These are phyloP conservation scores for Colletotrichum incanum DNA, from an alignment of 2,329 filamentous ascomycete species.

Conservation along the genomic window DNA sequence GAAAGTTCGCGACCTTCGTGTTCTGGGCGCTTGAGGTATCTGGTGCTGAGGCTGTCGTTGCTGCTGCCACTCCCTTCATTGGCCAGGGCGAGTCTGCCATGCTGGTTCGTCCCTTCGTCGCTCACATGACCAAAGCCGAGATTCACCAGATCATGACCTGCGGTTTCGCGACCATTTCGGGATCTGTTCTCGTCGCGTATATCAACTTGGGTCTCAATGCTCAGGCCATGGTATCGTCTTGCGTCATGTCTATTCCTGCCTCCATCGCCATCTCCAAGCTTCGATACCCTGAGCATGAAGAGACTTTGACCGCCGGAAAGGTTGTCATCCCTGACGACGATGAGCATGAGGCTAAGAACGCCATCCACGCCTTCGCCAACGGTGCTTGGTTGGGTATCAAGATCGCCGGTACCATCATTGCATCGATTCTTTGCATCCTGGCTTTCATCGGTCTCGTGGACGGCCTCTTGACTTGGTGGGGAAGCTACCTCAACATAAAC, in stretches of 20 bases:
- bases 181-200: constrained; percentile 89
- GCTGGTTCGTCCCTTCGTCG: constrained; percentile 89
- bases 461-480: constrained; percentile 87
- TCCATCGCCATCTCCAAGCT: constrained; percentile 92
- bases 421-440: constrained; percentile 87
- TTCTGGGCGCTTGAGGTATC: constrained; percentile 92
- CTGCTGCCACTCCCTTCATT: constrained; percentile 93
- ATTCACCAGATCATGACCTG: constrained; percentile 94
- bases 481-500: constrained; percentile 81
- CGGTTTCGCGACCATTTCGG: constrained; percentile 93
- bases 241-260: constrained; percentile 95
- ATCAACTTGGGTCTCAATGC: constrained; percentile 87
- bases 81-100: constrained; percentile 95
- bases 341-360: constrained; percentile 83
- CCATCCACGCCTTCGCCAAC: constrained; percentile 87
- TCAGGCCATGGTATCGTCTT: constrained; percentile 89
- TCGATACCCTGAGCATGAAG: constrained; percentile 89
- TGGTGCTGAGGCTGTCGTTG: constrained; percentile 93
- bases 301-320: constrained; percentile 85
- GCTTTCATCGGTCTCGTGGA: constrained; percentile 82
- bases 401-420: constrained; percentile 86
- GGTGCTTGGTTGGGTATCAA: constrained; percentile 90
- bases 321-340: constrained; percentile 87
- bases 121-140: constrained; percentile 88
- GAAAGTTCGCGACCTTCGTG: constrained; percentile 91